phyloP scores from a whole-genome alignment of 2,329 filamentous ascomycete genomes.

The Ophiognomonia clavigignenti-juglandacearum region DNA sequence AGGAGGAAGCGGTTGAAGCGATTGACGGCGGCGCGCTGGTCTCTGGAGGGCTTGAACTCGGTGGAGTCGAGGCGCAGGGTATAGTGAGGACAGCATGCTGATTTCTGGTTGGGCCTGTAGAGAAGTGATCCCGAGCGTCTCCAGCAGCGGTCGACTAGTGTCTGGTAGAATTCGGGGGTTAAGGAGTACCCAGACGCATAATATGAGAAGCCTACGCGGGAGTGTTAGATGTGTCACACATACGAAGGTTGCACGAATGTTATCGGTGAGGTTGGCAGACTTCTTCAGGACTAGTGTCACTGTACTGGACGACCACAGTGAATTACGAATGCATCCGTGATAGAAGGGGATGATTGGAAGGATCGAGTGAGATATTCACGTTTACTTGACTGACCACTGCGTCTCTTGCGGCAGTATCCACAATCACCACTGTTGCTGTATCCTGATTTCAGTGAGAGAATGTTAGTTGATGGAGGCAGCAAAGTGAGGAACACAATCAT shows the following conservation, averaged over 20 bases:
- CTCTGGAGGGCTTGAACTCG: constrained; percentile 60
- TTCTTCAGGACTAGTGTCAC: too few species aligned
- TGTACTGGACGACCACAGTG: too few species aligned
- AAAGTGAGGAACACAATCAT: too few species aligned
- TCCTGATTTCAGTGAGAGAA: constrained; percentile 29
- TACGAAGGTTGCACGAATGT: too few species aligned
- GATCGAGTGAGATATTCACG: constrained; percentile 30
- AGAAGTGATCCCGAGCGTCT: constrained; percentile 66
- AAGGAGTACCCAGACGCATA: constrained; percentile 60
- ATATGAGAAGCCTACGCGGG: constrained; percentile 61
- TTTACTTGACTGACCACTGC: constrained; percentile 45
- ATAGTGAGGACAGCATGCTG: constrained; percentile 90
- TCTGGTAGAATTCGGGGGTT: constrained; percentile 64
- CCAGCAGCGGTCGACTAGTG: constrained; percentile 70
- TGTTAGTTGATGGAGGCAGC: constrained; percentile 7
- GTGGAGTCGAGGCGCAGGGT: constrained; percentile 68
- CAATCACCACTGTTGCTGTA: constrained; percentile 49
- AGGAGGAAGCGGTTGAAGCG: constrained; percentile 66
- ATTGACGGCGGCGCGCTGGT: constrained; percentile 72
- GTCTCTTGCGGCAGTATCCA: constrained; percentile 46
- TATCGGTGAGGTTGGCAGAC: too few species aligned
- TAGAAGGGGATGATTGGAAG: too few species aligned
- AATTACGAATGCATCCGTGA: too few species aligned
- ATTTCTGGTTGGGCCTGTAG: constrained; percentile 72
- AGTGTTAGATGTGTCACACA: too few species aligned